Evolutionary conservation across 2,329 filamentous ascomycete species (phyloP).

Genomic region (Rosellinia necatrix): DNA sequence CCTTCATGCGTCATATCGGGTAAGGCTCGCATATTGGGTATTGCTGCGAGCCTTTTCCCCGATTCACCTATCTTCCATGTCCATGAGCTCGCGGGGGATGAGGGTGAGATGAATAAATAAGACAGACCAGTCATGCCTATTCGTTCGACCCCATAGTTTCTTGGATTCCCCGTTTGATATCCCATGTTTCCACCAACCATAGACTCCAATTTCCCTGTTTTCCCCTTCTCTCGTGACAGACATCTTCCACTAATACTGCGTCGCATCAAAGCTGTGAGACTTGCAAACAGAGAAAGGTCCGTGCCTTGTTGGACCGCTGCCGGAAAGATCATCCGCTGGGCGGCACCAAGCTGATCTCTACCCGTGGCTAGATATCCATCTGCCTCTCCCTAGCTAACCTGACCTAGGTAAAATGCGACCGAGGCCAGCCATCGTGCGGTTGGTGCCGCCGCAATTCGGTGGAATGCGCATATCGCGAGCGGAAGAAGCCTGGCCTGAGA

Average conservation of each 20-base stretch:
- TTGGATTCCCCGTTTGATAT: constrained; percentile 26
- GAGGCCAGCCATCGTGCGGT: constrained; percentile 72
- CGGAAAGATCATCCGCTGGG: background rate
- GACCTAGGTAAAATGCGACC: constrained; percentile 71
- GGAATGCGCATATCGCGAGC: constrained; percentile 69
- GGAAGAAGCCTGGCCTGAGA: constrained; percentile 68
- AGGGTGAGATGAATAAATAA: background rate
- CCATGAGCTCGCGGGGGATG: background rate
- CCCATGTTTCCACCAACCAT: constrained; percentile 7
- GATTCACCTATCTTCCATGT: background rate
- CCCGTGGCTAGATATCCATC: background rate
- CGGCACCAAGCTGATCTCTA: background rate
- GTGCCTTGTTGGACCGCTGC: constrained; percentile 21
- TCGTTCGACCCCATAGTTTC: background rate
- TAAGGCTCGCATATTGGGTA: background rate
- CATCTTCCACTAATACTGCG: constrained; percentile 43
- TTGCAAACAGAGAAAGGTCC: constrained; percentile 80
- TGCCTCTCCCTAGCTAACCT: constrained; percentile 15
- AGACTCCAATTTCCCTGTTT: background rate
- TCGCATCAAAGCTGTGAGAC: constrained; percentile 66
- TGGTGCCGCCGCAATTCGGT: constrained; percentile 70
- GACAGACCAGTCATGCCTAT: background rate
- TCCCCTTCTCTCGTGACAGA: background rate
- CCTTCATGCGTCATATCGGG: background rate
- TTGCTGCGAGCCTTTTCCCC: no score